Base-by-base conservation (phyloP, 2,329 filamentous ascomycete species). In the Cladosporium velox region DNA sequence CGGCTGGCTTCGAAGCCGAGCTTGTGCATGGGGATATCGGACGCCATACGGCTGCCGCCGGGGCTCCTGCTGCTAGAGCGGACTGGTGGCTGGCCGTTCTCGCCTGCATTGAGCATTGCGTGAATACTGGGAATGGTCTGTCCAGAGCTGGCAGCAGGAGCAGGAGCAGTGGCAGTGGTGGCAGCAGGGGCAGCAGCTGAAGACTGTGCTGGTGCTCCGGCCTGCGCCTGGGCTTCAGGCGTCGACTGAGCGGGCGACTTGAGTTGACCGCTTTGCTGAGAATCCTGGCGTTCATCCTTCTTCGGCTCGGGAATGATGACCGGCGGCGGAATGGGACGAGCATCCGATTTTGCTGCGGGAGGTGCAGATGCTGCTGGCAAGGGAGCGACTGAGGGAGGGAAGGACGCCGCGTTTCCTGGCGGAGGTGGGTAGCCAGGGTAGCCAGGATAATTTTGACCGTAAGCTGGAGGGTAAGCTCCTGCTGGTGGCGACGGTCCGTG, bases 61-160 rank as follows among this genome's bases (percentile, higher is more conserved):
- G 76, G 75, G 60, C 73, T 77, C 32, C 71, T 70, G 66, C 76
- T 77, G 65, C 70, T 74, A 24, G 67, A 72, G 51, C 70, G 72
- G 15, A 59, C 67, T 28, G 71, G 72, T 6, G 71, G 71, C 44
- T 64, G 68, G 6, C 67, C 70, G 47, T 69, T 68, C 47, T 69
- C 71, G 21, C 71, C 70, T 41, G 73, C 76, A 66, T 80, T 81
- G 64, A 82, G 78, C 67, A 82, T 77, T 12, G 83, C 76, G 18
- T 77, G 82, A 65, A 87, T 86, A 69, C 83, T 85, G 10, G 87
- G 87, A 32, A 88, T 85, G 21, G 75, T 78, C 34, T 76, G 75
- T 21, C 71, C 73, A 26, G 74, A 75, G 35, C 69, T 74, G 7
- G 65, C 65, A 18, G 72, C 55, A 32, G 63, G 44, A 41, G 66